Conservation (phyloP, 768 basidiomycete genomes). For the Boletus sp. region DNA sequence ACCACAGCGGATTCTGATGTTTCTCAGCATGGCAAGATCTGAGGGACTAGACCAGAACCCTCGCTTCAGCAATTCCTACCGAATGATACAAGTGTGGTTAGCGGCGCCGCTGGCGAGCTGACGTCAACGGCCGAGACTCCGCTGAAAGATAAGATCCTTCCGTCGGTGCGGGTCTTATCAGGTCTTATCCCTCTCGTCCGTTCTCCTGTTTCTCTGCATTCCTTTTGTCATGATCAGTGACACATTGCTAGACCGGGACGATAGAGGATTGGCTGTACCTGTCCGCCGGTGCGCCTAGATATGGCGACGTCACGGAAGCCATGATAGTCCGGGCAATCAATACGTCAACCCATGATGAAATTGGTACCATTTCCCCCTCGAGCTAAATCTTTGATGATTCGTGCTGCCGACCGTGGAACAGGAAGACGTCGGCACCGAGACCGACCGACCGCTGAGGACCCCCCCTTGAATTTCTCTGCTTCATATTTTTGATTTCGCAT, state of each 20-base stretch:
- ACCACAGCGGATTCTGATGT: neutral
- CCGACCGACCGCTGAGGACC: conserved; percentile 6
- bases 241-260: neutral
- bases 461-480: neutral
- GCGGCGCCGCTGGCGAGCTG: neutral
- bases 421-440: neutral
- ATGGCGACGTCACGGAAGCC: too few species aligned
- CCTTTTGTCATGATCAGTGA: neutral
- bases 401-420: neutral
- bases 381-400: neutral
- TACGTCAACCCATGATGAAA: too few species aligned
- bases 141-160: conserved; percentile 18
- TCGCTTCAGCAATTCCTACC: neutral
- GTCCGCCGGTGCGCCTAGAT: too few species aligned
- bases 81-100: neutral
- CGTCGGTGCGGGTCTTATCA: conserved; percentile 6
- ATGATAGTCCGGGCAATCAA: too few species aligned
- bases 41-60: neutral
- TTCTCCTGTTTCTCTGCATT: neutral
- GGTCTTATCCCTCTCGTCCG: neutral
- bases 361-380: neutral
- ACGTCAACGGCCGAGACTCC: neutral
- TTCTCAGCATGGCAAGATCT: neutral
- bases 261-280: neutral
- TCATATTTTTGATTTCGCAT: neutral